A percentile compares a stretch with the other conserved stretches of the same genome.
These are phyloP conservation scores for Lentinula lateritia DNA, from an alignment of 768 basidiomycete species.

Conservation along the genomic window DNA sequence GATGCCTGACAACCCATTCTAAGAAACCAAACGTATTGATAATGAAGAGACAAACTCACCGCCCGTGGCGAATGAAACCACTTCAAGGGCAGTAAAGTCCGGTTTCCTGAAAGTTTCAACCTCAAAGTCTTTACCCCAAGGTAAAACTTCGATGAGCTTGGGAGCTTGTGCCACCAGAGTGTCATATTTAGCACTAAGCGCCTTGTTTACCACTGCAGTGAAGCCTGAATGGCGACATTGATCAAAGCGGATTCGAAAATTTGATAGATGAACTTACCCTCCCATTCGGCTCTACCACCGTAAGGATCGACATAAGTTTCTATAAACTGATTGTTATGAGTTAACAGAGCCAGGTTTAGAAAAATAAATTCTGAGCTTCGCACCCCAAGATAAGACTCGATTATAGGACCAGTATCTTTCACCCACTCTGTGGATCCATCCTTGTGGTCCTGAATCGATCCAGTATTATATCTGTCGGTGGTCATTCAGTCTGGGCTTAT, in stretches of 20 bases:
- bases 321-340: conserved; percentile 40
- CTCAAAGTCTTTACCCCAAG: conserved; percentile 70
- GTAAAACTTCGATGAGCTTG: conserved; percentile 68
- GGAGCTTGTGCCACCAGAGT: conserved; percentile 71
- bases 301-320: conserved; percentile 89
- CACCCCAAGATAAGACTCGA: conserved; percentile 81
- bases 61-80: conserved; percentile 78
- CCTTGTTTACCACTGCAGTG: conserved; percentile 84
- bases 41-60: conserved; percentile 35
- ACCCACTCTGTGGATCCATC: conserved; percentile 79
- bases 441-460: conserved; percentile 77
- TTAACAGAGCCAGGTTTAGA: neutral
- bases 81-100: conserved; percentile 82
- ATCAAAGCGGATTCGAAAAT: conserved; percentile 6
- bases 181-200: conserved; percentile 78
- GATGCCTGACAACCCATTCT: conserved; percentile 45
- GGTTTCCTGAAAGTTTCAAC: conserved; percentile 79
- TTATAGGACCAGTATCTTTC: conserved; percentile 79
- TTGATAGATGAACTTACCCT: conserved; percentile 41
- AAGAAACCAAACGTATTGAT: too few species aligned
- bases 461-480: conserved; percentile 58
- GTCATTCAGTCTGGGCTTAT: neutral
- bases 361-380: conserved; percentile 12
- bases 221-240: conserved; percentile 48
- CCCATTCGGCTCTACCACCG: conserved; percentile 90